A percentile compares a stretch with the other conserved stretches of the same genome.
Evolutionary conservation across 352 stramenopile genomes (phyloP).

Genomic region (Globisporangium camurandrum): DNA sequence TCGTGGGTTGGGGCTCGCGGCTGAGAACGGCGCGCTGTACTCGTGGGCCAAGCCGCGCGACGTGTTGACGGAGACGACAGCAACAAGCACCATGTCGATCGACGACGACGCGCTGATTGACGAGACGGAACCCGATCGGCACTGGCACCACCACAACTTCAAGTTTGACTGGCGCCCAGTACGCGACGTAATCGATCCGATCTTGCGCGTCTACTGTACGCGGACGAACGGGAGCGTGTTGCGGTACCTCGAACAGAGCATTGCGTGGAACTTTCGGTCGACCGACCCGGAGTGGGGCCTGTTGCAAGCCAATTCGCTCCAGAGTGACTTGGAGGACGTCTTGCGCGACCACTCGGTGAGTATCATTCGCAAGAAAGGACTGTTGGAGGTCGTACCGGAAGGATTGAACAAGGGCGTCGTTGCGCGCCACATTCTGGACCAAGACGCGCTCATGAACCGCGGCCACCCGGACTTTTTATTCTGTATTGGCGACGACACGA

Average conservation of each 20-base stretch:
- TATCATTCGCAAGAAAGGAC: conserved; percentile 85
- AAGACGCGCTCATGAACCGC: conserved; percentile 69
- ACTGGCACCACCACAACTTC: conserved; percentile 74
- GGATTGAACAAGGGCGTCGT: conserved; percentile 96
- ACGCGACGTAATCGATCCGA: conserved; percentile 87
- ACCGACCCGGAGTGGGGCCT: conserved; percentile 96
- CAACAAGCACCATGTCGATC: no score
- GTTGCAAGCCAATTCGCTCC: conserved; percentile 92
- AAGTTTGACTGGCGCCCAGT: conserved; percentile 90
- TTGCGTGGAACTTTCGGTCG: conserved; percentile 96
- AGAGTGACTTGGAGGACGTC: conserved; percentile 76
- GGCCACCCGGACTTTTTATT: conserved; percentile 93
- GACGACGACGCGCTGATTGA: no score
- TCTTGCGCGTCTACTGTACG: conserved; percentile 93
- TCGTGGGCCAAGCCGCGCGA: conserved; percentile 67
- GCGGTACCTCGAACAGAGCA: conserved; percentile 89
- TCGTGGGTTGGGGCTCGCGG: conserved; percentile 88
- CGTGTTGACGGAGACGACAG: no score
- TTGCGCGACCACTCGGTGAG: conserved; percentile 64
- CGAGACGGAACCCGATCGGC: conserved; percentile 24
- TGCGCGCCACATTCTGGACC: conserved; percentile 91
- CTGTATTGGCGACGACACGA: conserved; percentile 95
- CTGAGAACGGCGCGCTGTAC: conserved; percentile 93
- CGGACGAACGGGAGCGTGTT: conserved; percentile 95
- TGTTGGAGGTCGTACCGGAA: conserved; percentile 94